Evolutionary conservation across 2,329 filamentous ascomycete genomes (phyloP).

Genomic region (Aspergillus fijiensis): DNA sequence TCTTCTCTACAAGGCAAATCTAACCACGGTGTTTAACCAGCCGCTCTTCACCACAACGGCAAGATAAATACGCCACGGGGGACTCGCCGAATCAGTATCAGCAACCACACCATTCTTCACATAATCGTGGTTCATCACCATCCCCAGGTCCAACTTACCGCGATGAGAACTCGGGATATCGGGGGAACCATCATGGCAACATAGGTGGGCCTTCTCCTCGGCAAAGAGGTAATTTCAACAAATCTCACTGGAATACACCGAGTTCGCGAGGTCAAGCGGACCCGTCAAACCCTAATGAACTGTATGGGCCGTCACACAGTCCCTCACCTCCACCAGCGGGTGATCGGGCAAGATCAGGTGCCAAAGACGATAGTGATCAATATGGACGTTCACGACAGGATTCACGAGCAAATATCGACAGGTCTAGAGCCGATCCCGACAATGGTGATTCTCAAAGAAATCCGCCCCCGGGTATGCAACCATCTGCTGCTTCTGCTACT

Average conservation of each 20-base stretch:
- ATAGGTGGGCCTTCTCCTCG: conserved; percentile 46
- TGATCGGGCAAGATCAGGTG: conserved; percentile 35
- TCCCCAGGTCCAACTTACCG: conserved; percentile 40
- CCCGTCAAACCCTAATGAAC: conserved; percentile 42
- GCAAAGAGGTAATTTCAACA: conserved; percentile 62
- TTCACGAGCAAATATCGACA: conserved; percentile 63
- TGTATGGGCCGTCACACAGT: conserved; percentile 34
- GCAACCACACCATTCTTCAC: conserved; percentile 50
- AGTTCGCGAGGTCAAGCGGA: conserved; percentile 54
- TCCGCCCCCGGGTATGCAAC: conserved; percentile 56
- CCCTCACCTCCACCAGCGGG: conserved; percentile 32
- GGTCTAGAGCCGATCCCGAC: conserved; percentile 47
- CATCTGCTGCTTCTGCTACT: conserved; percentile 56
- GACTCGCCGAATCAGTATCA: conserved; percentile 57
- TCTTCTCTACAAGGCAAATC: conserved; percentile 13
- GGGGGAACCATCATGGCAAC: conserved; percentile 58
- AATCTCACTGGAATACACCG: conserved; percentile 69
- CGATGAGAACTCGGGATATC: conserved; percentile 56
- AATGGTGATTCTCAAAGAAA: conserved; percentile 43
- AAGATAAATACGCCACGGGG: conserved; percentile 54
- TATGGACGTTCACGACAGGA: conserved; percentile 63
- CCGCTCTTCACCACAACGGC: conserved; percentile 63
- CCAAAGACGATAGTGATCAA: conserved; percentile 59
- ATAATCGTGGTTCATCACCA: conserved; percentile 57
- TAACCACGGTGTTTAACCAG: conserved; percentile 46